Evolutionary conservation across 192 early-diverging fungal genomes (phyloP), one percentile per base, ranked within the genome.

Genomic region (Mortierella alpina): DNA sequence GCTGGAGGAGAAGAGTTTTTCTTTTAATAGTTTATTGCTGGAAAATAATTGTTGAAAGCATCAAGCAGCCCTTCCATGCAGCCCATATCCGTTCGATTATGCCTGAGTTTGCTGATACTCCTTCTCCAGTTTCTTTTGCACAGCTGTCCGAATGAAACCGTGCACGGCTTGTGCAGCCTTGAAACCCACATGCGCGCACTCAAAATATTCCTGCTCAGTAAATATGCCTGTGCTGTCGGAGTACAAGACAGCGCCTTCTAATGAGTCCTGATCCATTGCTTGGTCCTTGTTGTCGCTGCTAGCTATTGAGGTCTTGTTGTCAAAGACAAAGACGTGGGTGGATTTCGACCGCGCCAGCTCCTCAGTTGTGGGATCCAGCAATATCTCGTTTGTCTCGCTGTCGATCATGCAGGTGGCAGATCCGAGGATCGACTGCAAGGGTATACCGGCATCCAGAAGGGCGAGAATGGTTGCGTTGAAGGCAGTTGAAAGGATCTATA

Each of bases 361-460:
- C 58, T 92, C 83, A 13, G 72, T 70, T 6, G 89, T 93, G 18
- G 96, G 96, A 83, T 99, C 97, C 70, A 97, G 76, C 9, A 92
- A 64, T 9, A 96, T 68, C 41, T 89, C 56, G 12, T 75, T 68
- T 13, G 87, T 86, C 20, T 93, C 74, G 22, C 76, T 62, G 57
- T 87, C 82, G 18, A 96, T 86, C 40, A 91, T 90, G 63, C 92
- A 95, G 0, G 92, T 88, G 0, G 94, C 91, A 6, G 92, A 85
- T 7, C 90, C 91, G 1, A 91, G 80, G 53, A 95, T 88, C 10
- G 86, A 76, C 52, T 86, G 92, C 63, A 98, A 75, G 9, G 96
- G 92, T 13, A 98, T 87, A 15, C 94, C 97, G 10, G 97, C 95
- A 79, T 99, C 96, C 54, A 98, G 69, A 23, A 99, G 87, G 2